Evolutionary conservation across 1,284 basidiomycete genomes (phyloP), one percentile per base, ranked within the genome.

Genomic region (Cutaneotrichosporon dermatis): DNA sequence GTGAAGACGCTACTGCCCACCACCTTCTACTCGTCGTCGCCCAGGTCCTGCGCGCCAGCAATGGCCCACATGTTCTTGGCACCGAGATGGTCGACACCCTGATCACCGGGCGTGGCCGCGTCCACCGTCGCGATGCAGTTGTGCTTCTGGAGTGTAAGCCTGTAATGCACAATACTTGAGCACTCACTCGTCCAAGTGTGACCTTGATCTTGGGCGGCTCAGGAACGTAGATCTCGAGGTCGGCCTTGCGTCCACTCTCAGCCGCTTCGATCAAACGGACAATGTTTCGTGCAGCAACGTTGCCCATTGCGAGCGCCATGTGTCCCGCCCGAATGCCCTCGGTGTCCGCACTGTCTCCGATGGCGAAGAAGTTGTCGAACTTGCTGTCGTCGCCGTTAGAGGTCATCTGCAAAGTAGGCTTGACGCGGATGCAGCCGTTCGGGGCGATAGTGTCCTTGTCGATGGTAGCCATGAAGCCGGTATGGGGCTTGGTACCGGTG

Each of bases 401-500:
- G 25, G 25, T 25, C 25, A 60, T 46, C 73, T 88, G 87, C 80
- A 88, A 79, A 1, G 84, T 85, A 8, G 81, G 80, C 36, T 81
- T 74, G 16, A 89, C 86, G 57, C 80, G 79, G 36, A 84, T 82
- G 50, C 69, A 66, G 15, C 66, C 60, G 50, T 77, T 83, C 0
- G 84, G 80, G 51, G 85, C 80, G 66, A 86, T 78, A 0, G 74
- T 67, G 11, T 16, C 33, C 9, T 13, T 6, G 52, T 59, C 43
- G 9, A 62, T 9, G 8, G 36, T 25, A 35, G 71, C 76, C n/a
- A 91, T 76, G 40, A 90, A 71, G 1, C 75, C 77, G 0, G 86
- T 86, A 70, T 89, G 88, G 11, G 88, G 87, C 44, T 77, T 81
- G 74, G 89, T 88, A 11, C 88, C 88, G 0, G 88, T 90, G 71